Percentiles rank a stretch among this genome's conserved stretches.
Conservation (phyloP, 2,329 filamentous ascomycete genomes). For the Pseudogymnoascus sp. region DNA sequence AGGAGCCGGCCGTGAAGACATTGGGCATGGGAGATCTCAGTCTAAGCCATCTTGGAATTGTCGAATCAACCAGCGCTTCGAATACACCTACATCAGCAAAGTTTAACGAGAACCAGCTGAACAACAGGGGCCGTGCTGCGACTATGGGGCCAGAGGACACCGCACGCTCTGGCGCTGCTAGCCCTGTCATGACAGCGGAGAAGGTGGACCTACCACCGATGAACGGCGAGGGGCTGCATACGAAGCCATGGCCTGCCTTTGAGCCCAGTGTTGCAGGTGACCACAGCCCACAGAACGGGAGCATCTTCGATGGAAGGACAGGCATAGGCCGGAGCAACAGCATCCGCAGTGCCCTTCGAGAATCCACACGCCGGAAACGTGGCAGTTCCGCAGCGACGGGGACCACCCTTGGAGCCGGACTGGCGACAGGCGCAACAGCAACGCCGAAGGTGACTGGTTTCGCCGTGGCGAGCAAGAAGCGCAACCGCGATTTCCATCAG, state of each 20-base stretch:
- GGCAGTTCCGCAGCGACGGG: constrained; percentile 64
- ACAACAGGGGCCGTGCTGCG: constrained; percentile 19
- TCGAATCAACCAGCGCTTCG: constrained; percentile 46
- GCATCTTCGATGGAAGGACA: constrained; percentile 55
- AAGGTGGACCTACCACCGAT: constrained; percentile 17
- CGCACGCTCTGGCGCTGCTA: constrained; percentile 5
- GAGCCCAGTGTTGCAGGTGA: constrained; percentile 45
- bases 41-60: constrained; percentile 77
- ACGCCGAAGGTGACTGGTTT: constrained; percentile 87
- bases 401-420: constrained; percentile 54
- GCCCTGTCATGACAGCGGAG: constrained; percentile 14
- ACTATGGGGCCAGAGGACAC: constrained; percentile 19
- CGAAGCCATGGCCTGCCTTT: constrained; percentile 39
- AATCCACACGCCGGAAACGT: constrained; percentile 57
- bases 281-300: constrained; percentile 56
- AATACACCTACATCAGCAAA: constrained; percentile 49
- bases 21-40: constrained; percentile 83
- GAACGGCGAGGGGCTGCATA: constrained; percentile 20
- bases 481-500: constrained; percentile 89
- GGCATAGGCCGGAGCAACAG: constrained; percentile 48
- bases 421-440: constrained; percentile 60
- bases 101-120: constrained; percentile 35
- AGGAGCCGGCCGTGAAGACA: constrained; percentile 75
- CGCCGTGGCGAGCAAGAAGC: constrained; percentile 89
- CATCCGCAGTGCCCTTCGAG: constrained; percentile 50